phyloP scores from a whole-genome alignment of 2,329 filamentous ascomycete genomes.

The Paracoccidioides lutzii region DNA sequence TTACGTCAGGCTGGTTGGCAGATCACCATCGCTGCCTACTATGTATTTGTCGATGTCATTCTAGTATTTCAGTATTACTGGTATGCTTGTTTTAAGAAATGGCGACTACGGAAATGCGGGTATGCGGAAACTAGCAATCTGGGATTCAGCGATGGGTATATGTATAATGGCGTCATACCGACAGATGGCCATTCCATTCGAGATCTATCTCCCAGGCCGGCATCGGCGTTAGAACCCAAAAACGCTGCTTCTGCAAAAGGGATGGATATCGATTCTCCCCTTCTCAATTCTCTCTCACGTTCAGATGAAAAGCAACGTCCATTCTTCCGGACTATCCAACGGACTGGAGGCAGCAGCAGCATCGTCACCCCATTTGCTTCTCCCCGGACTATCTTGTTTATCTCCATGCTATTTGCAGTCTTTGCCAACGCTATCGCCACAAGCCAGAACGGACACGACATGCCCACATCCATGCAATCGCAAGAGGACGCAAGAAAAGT shows the following conservation, averaged over 20 bases:
- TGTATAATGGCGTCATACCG: conserved; percentile 27
- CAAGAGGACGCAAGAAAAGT: conserved; percentile 27
- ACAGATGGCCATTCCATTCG: conserved; percentile 20
- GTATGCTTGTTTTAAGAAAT: conserved; percentile 47
- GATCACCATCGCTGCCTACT: conserved; percentile 51
- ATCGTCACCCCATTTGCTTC: conserved; percentile 21
- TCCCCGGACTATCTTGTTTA: conserved; percentile 32
- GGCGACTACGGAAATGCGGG: conserved; percentile 26
- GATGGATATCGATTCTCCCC: conserved; percentile 10
- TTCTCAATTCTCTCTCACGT: conserved; percentile 18
- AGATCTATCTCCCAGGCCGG: conserved; percentile 10
- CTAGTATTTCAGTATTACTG: conserved; percentile 53
- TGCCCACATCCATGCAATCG: conserved; percentile 11
- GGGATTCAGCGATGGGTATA: conserved; percentile 16
- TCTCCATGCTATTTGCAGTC: conserved; percentile 34
- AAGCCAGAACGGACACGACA: conserved; percentile 14
- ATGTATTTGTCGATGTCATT: conserved; percentile 51
- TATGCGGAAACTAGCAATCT: conserved; percentile 17
- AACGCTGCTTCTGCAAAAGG: conserved; percentile 17
- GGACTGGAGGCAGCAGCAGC: conserved; percentile 16
- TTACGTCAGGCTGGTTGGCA: conserved; percentile 55
- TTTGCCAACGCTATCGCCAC: conserved; percentile 30
- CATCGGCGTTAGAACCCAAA: conserved; percentile 19
- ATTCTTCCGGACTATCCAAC: conserved; percentile 18
- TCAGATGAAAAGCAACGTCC: conserved; percentile 24